These are phyloP conservation scores for Trichophyton benhamiae DNA, from an alignment of 2,329 filamentous ascomycete genomes.

Conservation along the genomic window DNA sequence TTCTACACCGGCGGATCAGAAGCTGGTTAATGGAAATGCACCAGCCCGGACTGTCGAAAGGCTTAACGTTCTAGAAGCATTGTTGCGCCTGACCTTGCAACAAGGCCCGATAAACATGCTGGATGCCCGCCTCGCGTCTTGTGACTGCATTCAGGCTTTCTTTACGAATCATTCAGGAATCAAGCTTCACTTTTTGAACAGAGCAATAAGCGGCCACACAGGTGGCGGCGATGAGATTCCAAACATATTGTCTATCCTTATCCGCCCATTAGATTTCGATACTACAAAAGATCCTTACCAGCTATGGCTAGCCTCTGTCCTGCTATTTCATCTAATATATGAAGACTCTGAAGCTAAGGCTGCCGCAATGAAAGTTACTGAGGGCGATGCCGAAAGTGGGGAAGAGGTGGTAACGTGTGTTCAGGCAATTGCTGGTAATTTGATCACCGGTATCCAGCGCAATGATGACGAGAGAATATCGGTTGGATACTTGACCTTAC, in stretches of 20 bases:
- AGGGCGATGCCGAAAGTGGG: slow-evolving; percentile 76
- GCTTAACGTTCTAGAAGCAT: slow-evolving; percentile 85
- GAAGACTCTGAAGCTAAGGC: slow-evolving; percentile 70
- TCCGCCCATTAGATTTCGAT: slow-evolving; percentile 52
- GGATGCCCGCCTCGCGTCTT: slow-evolving; percentile 71
- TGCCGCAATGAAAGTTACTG: slow-evolving; percentile 66
- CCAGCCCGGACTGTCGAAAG: slow-evolving; percentile 41
- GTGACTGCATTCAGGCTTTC: slow-evolving; percentile 86
- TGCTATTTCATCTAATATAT: slow-evolving; percentile 74
- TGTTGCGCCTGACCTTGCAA: slow-evolving; percentile 70
- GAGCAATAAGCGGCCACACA: slow-evolving; percentile 78
- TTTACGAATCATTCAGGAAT: slow-evolving; percentile 72
- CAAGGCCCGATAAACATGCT: slow-evolving; percentile 55
- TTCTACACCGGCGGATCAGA: slow-evolving; percentile 19
- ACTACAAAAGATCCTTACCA: slow-evolving; percentile 69
- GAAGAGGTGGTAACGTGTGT: slow-evolving; percentile 94
- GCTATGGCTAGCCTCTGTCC: slow-evolving; percentile 76
- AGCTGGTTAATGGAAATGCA: slow-evolving; percentile 25
- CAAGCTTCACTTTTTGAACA: slow-evolving; percentile 68
- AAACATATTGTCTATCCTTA: slow-evolving; percentile 74
- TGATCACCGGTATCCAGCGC: slow-evolving; percentile 66
- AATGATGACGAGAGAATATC: slow-evolving; percentile 66
- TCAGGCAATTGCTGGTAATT: slow-evolving; percentile 72
- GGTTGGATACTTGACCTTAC: slow-evolving; percentile 77
- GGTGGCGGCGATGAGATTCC: slow-evolving; percentile 68